Evolutionary conservation across 768 basidiomycete species (phyloP), one percentile per base, ranked within the genome.

Genomic region (Boletus huronensis): DNA sequence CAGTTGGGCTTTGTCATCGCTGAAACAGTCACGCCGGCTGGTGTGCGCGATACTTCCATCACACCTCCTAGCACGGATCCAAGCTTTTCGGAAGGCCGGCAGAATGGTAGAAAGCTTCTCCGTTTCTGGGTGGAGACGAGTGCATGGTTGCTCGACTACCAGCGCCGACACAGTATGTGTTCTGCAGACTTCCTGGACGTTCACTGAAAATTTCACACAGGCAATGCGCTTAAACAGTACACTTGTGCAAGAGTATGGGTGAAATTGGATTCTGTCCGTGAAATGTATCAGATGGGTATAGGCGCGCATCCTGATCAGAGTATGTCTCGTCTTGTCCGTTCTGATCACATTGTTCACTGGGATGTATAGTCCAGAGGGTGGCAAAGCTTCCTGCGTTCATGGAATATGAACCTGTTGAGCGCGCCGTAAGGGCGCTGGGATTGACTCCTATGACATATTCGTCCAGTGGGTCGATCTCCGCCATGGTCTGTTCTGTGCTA

Each of bases 221-320:
- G 70, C 29, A 63, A 69, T 19, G 67, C 73, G n/a, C 69, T 84
- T 35, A 79, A 79, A 53, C 75, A 79, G 11, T 59, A 72, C 54
- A 75, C 61, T 34, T 68, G 71, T 23, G 72, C 74, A 46, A 74
- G 67, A 50, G 57, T 77, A 3, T 77, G 77, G 69, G 77, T 86
- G 16, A 79, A 78, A 53, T 70, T 82, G 34, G 80, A 85, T 31
- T 77, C 74, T 58, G 84, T 77, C 6, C 75, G 87, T 35, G 88
- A 90, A 61, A 81, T 84, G 78, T 86, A 85, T 68, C 88, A 89
- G 66, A 75, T 67, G 42, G 86, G 78, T 0, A 80, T 92, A 47
- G 90, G 90, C 17, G 86, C 88, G 6, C 88, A 90, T 70, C 81
- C 83, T 28, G 83, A 85, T 55, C 90, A 92, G 68, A 84, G 90